Evolutionary conservation across 768 basidiomycete genomes (phyloP).

Genomic region (Mycena vitilis): DNA sequence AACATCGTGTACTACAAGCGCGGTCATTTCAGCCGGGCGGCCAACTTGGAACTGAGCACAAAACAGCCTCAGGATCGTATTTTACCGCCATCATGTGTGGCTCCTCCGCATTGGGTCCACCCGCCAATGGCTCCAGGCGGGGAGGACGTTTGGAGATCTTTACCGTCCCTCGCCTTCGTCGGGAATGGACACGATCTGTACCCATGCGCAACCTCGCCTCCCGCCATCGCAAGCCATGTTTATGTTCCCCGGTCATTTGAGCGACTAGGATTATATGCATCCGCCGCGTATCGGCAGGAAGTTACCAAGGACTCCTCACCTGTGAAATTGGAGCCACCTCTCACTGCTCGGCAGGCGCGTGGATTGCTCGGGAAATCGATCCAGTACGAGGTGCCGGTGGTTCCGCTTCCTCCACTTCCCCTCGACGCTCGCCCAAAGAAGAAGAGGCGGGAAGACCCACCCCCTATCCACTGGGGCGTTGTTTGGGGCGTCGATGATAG

Average conservation of each 20-base stretch:
- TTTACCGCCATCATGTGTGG: conserved; percentile 20
- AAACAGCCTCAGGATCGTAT: conserved; percentile 24
- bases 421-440: conserved; percentile 20
- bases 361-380: conserved; percentile 26
- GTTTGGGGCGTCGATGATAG: conserved; percentile 22
- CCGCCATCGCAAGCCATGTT: conserved; percentile 24
- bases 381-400: conserved; percentile 25
- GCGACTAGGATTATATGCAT: conserved; percentile 14
- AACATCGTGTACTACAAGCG: conserved; percentile 16
- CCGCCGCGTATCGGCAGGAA: conserved; percentile 17
- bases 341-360: conserved; percentile 12
- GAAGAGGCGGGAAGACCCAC: conserved; percentile 17
- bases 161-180: conserved; percentile 23
- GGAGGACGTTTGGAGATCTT: conserved; percentile 18
- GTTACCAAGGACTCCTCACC: conserved; percentile 20
- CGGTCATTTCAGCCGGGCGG: background rate
- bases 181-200: conserved; percentile 24
- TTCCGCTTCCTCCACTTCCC: conserved; percentile 21
- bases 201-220: conserved; percentile 21
- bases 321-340: conserved; percentile 19
- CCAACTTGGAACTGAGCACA: background rate
- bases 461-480: conserved; percentile 23
- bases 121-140: conserved; percentile 19
- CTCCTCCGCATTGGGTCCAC: conserved; percentile 25
- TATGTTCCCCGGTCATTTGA: conserved; percentile 28